Base-by-base conservation (phyloP, 441 rosid genomes). In the Jatropha podagrica region DNA sequence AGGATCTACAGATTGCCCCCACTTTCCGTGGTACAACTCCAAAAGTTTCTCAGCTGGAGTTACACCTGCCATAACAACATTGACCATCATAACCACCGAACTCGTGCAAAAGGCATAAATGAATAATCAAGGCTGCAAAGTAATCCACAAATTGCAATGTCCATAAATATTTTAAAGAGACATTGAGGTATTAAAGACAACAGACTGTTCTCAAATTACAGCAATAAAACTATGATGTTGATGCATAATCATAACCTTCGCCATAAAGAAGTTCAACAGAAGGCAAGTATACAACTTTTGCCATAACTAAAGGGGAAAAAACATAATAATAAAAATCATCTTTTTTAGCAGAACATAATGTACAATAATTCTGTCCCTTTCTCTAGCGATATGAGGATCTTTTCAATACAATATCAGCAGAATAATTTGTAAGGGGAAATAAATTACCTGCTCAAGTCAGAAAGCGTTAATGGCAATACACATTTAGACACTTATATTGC, bases 11-110 rank as follows among this genome's bases (percentile, higher is more conserved):
- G 92, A 90, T 81, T 85, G 87, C 60, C 88, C 96, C 99, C 99
- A 96, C 42, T 92, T 92, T 69, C 92, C 96, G 41, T 91, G 67
- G 86, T 91, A 96, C 88, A 92, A 27, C 44, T 92, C 95, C 90
- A 96, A 80, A 41, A 94, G 99, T 79, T 88, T 86, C 88, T 96
- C 99, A 0, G 97, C 99, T 0, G 98, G 98, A 32, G 98, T 96
- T 49, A 89, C 89, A 52, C 99, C 98, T 96, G 85, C 71, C 71
- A 80, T 69, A 64, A 8, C 55, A 48, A 68, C 13, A 74, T 69
- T 68, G 72, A 56, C 65, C 59, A 44, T 63, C 68, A 59, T 38
- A 41, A 63, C 49, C 38, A 15, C 48, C 7, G 5, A 71, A 51
- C 7, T 27, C 49, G 8, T 0, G 14, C 2, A 3, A 60, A 49